Evolutionary conservation across 768 basidiomycete genomes (phyloP).

Genomic region (Russula ochroleuca): DNA sequence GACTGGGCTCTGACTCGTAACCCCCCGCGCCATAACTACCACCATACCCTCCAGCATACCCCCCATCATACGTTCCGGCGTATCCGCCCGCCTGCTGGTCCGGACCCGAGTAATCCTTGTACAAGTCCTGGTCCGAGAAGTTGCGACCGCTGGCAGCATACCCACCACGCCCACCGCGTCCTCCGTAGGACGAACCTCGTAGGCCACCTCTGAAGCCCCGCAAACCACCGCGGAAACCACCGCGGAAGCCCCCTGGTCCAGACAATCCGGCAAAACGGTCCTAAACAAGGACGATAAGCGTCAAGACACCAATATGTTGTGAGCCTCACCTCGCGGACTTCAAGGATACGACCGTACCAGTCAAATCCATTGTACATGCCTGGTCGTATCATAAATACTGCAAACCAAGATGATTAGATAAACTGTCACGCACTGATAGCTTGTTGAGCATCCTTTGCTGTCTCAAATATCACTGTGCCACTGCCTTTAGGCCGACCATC

Average conservation of each 20-base stretch:
- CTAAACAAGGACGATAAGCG: constrained; percentile 35
- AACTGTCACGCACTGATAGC: constrained; percentile 69
- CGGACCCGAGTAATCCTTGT: constrained; percentile 90
- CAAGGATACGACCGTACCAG: constrained; percentile 93
- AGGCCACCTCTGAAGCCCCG: constrained; percentile 45
- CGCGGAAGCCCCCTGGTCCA: constrained; percentile 55
- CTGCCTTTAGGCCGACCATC: constrained; percentile 95
- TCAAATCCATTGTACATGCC: constrained; percentile 97
- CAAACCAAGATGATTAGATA: not conserved
- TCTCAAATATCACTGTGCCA: constrained; percentile 96
- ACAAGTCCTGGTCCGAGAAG: constrained; percentile 85
- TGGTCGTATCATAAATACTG: constrained; percentile 33
- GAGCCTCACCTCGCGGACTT: constrained; percentile 82
- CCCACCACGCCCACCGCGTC: constrained; percentile 53
- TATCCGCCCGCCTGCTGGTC: constrained; percentile 53
- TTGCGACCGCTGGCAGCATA: constrained; percentile 46
- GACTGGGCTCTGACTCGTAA: constrained; percentile 72
- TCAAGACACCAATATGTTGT: not conserved
- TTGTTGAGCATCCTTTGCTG: constrained; percentile 81
- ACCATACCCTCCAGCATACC: constrained; percentile 33
- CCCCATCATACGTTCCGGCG: constrained; percentile 36
- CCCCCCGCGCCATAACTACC: constrained; percentile 35
- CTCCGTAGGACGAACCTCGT: constrained; percentile 51
- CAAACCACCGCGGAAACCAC: constrained; percentile 45
- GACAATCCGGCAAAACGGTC: constrained; percentile 87